phyloP scores from a whole-genome alignment of 176 grass and related monocot genomes.

The Thalia dealbata region DNA sequence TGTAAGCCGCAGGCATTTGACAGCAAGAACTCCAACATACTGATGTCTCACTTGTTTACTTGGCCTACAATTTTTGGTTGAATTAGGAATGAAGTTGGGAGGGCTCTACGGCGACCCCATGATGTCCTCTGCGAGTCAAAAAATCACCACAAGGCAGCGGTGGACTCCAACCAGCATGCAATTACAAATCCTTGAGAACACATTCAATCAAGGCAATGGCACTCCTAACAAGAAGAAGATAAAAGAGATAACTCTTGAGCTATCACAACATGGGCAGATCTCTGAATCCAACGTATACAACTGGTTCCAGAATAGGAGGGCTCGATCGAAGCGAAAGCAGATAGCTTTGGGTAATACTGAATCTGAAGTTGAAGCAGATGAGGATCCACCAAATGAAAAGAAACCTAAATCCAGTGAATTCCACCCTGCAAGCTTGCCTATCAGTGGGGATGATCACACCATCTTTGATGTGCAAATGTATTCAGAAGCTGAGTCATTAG shows the following conservation, averaged over 20 bases:
- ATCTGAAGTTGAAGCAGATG: conserved; percentile 2
- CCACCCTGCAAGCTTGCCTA: background rate
- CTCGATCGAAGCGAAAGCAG: conserved; percentile 10
- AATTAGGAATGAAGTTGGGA: conserved; percentile 8
- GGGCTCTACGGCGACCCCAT: background rate
- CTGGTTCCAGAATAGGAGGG: conserved; percentile 20
- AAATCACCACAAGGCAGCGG: conserved; percentile 6
- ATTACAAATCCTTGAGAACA: conserved; percentile 15
- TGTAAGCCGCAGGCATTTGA: background rate
- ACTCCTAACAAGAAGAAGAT: conserved; percentile 16
- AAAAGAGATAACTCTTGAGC: conserved; percentile 8
- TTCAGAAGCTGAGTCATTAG: background rate
- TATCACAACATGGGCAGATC: conserved; percentile 7
- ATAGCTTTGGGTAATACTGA: background rate
- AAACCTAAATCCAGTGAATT: background rate
- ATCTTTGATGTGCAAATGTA: background rate
- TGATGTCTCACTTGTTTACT: background rate
- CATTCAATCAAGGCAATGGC: conserved; percentile 13
- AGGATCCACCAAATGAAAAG: background rate
- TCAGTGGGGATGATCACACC: background rate
- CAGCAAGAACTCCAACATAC: background rate
- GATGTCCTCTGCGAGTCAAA: background rate
- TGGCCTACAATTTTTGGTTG: background rate
- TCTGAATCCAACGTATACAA: conserved; percentile 16
- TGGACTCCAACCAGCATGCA: conserved; percentile 13